Base-by-base conservation (phyloP, 345 rosid genomes). In the Cardamine occulta region DNA sequence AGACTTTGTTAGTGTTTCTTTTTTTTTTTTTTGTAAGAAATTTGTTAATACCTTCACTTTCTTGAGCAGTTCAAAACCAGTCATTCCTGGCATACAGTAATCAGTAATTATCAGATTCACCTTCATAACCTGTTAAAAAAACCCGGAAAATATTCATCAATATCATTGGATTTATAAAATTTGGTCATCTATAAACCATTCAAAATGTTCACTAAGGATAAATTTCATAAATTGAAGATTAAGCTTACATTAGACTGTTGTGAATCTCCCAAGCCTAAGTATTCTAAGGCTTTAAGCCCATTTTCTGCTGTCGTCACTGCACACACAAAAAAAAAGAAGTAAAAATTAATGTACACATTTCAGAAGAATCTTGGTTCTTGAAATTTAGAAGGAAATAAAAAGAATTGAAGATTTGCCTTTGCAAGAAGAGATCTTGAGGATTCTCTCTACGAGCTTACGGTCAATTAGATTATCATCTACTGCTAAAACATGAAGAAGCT, bases 41-140 rank as follows among this genome's bases (percentile, higher is more conserved):
- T 40, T 28, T 59, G 10, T n/a, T 10, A 11, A 8, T 2, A n/a
- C 96, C 96, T 93, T 93, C 14, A 93, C 78, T 84, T 82, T 90
- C 84, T 93, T 86, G 10, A 93, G 91, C 3, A 93, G 82, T 58
- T 93, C 96, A 62, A 86, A 93, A 28, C 98, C 96, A 1, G 96
- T 87, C 96, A 93, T 90, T 78, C 91, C 95, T 2, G 98, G 96
- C 98, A 93, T 93, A 63, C 98, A 88, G 15, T 93, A 93, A 77
- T 93, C 96, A 48, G 98, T 90, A 28, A 93, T 90, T 52, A 93
- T 83, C 77, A 93, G 79, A 76, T 86, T 85, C 47, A 93, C 90
- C 80, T 88, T 86, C 9, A 84, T 80, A 7, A 73, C 85, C 96
- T 90, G 85, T 31, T 6, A 74, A 56, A 19, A 28, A 4, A 26